These are phyloP conservation scores for Lathyrus sativus DNA, from an alignment of 306 rosid species.

Conservation along the genomic window DNA sequence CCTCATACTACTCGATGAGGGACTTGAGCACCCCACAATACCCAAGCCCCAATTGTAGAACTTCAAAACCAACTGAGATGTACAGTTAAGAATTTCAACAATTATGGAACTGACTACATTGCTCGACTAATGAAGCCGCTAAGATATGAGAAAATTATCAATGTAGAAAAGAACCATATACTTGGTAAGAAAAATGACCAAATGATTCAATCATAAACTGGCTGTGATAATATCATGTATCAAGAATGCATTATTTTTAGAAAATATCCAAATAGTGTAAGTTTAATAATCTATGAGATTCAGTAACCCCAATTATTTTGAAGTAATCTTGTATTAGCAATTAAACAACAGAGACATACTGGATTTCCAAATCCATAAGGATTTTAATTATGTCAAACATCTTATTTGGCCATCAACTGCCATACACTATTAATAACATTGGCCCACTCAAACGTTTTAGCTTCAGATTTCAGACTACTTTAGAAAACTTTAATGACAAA, in stretches of 20 bases:
- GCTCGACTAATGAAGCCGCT: background rate
- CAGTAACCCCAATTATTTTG: background rate
- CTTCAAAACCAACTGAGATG: background rate
- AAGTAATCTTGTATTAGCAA: background rate
- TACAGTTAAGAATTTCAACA: no score
- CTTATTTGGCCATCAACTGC: background rate
- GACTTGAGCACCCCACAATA: background rate
- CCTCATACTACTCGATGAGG: background rate
- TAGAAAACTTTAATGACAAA: conserved; percentile 8
- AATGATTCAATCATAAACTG: background rate
- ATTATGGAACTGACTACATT: background rate
- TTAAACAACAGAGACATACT: background rate
- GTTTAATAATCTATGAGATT: background rate
- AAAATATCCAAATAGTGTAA: background rate
- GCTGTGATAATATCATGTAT: conserved; percentile 10
- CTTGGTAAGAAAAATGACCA: conserved; percentile 9
- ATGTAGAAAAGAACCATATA: background rate
- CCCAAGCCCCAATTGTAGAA: background rate
- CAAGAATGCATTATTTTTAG: background rate
- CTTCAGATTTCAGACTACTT: conserved; percentile 3
- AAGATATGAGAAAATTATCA: background rate
- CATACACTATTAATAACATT: conserved; percentile 2
- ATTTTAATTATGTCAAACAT: background rate
- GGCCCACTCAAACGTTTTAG: conserved; percentile 6
- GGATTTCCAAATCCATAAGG: background rate